Evolutionary conservation across 345 rosid genomes (phyloP).

Genomic region (Gossypium ekmanianum): DNA sequence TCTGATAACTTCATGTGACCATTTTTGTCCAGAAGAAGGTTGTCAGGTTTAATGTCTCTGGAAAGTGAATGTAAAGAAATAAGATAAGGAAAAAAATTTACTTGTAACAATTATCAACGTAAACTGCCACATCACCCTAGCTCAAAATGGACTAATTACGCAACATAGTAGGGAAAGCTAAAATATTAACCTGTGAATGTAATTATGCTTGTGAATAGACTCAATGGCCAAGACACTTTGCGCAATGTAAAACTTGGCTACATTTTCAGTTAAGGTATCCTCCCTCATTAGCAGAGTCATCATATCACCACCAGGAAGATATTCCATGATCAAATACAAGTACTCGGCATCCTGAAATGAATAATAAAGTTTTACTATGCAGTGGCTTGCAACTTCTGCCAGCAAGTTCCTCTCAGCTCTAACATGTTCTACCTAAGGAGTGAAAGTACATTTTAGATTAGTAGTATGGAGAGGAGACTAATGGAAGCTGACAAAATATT

Average conservation of each 20-base stretch:
- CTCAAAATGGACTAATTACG: constrained; percentile 9
- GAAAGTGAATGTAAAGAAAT: constrained; percentile 20
- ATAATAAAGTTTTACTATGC: constrained; percentile 90
- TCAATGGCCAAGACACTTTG: constrained; percentile 95
- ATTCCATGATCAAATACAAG: constrained; percentile 91
- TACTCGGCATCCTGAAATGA: constrained; percentile 94
- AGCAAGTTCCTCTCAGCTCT: constrained; percentile 96
- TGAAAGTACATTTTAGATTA: constrained; percentile 12
- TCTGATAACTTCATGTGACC: constrained; percentile 99
- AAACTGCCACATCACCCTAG: constrained; percentile 1
- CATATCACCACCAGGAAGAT: constrained; percentile 97
- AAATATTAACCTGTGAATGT: constrained; percentile 75
- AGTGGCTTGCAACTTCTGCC: constrained; percentile 97
- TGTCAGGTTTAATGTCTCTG: constrained; percentile 97
- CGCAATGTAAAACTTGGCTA: constrained; percentile 85
- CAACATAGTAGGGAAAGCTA: constrained; percentile 16
- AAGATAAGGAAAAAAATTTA: constrained; percentile 18
- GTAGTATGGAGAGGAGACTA: background rate
- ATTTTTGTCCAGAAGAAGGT: constrained; percentile 87
- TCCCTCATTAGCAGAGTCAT: constrained; percentile 94
- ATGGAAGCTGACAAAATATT: background rate
- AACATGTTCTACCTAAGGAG: constrained; percentile 86
- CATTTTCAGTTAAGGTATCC: constrained; percentile 81
- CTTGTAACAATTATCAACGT: background rate
- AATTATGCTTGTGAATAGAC: constrained; percentile 88